Base-by-base conservation (phyloP, 2,329 filamentous ascomycete genomes). In the Pyrenophora graminea region DNA sequence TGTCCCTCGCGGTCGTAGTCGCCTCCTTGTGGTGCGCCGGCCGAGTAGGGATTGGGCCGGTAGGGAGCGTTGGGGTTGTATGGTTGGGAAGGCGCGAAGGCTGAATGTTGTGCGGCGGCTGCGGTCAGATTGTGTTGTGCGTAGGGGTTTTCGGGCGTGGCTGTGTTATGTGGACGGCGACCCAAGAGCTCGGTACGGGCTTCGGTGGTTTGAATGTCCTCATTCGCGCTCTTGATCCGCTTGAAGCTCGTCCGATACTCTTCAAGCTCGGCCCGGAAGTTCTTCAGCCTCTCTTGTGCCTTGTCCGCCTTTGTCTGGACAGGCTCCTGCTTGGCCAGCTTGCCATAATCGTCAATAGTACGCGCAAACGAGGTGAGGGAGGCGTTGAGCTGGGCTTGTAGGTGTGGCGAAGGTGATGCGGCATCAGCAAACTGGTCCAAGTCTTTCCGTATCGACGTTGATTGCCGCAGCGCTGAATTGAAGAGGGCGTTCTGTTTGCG, bases 111-210 rank as follows among this genome's bases (percentile, higher is more conserved):
- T 9, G 61, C 50, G 13, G 63, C 49, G 10, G 27, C 9, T 4
- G 27, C 27, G 10, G 27, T 13, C 27, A 61, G 58, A 38, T 57
- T 61, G 23, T 62, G 52, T 19, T 68, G 54, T 30, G 90, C 85
- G 71, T 97, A 97, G 0, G 94, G 94, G 67, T 97, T 97, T 73
- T 97, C 94, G 1, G 94, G 93, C 1, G 89, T 89, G n/a, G 86
- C 77, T 33, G 85, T 84, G 67, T 84, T 79, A 61, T 94, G 93
- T 1, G 91, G 90, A 39, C 94, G 82, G 44, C 94, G 82, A 21
- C 92, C 93, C 0, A 97, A 82, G 21, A 99, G 82, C 74, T 97
- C 94, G 56, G 83, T 83, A 41, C 91, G 83, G 69, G 91, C 90
- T 62, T 88, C 83, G 45, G 84, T 81, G 43, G 80, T 78, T 78